Conservation (phyloP, 2,329 filamentous ascomycete genomes). For the Davidsoniella neocaledoniae region DNA sequence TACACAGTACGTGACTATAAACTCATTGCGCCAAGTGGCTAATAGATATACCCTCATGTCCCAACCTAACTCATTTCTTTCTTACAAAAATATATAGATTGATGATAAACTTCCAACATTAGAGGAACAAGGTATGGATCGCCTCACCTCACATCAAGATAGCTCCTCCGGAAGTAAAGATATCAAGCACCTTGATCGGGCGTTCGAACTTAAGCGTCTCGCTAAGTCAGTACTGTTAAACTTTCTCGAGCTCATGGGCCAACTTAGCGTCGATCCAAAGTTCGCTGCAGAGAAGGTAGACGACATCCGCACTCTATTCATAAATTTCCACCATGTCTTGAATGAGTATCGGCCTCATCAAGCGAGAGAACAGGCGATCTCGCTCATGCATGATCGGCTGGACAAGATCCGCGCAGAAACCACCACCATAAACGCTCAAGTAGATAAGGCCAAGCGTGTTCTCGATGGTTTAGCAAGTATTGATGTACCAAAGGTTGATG, state of each 20-base stretch:
- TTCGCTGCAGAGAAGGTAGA: conserved; percentile 53
- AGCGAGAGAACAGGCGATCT: conserved; percentile 70
- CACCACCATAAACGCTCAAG: conserved; percentile 45
- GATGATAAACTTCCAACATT: conserved; percentile 49
- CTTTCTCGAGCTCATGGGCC: conserved; percentile 68
- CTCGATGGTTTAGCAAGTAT: conserved; percentile 50
- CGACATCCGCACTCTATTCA: conserved; percentile 65
- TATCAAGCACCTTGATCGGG: conserved; percentile 42
- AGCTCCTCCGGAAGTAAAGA: conserved; percentile 25
- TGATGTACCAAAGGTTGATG: conserved; percentile 17
- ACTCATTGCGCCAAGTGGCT: neutral
- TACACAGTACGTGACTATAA: conserved; percentile 31
- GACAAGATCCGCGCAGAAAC: conserved; percentile 59
- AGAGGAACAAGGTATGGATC: conserved; percentile 52
- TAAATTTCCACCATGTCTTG: conserved; percentile 83
- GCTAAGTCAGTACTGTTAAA: conserved; percentile 75
- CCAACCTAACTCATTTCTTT: neutral
- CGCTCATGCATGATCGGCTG: conserved; percentile 74
- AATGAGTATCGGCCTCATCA: conserved; percentile 93
- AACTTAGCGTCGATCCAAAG: conserved; percentile 49
- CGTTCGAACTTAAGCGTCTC: conserved; percentile 55
- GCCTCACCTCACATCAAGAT: conserved; percentile 35
- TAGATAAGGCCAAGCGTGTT: conserved; percentile 55
- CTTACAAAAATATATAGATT: conserved; percentile 22
- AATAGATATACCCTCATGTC: neutral